These are phyloP conservation scores for Tuber brumale DNA, from an alignment of 495 filamentous ascomycete species.

Conservation along the genomic window DNA sequence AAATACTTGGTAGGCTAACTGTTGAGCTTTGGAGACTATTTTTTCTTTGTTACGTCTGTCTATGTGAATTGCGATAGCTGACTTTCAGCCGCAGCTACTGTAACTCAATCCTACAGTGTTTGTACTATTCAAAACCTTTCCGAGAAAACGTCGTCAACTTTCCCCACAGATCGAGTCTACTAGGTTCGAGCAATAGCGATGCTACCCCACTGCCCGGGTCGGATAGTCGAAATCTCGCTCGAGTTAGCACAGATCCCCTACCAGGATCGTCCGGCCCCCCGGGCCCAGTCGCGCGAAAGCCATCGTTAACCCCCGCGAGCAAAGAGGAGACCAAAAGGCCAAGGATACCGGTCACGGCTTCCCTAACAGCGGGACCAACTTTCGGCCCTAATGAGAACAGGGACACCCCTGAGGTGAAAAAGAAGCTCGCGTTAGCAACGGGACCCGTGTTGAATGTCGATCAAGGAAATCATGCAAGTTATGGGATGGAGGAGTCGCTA, in stretches of 20 bases:
- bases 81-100: constrained; percentile 61
- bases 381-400: constrained; percentile 40
- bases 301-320: constrained; percentile 32
- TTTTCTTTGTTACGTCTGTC: constrained; percentile 21
- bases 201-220: constrained; percentile 47
- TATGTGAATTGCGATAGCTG: constrained; percentile 13
- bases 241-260: constrained; percentile 50
- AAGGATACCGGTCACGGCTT: constrained; percentile 28
- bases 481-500: constrained; percentile 89
- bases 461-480: constrained; percentile 67
- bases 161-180: constrained; percentile 57
- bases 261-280: constrained; percentile 43
- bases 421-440: constrained; percentile 82
- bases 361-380: constrained; percentile 21
- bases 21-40: constrained; percentile 5
- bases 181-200: constrained; percentile 43
- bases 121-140: constrained; percentile 92
- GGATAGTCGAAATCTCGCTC: constrained; percentile 39
- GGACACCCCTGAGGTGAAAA: constrained; percentile 91
- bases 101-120: constrained; percentile 94
- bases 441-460: constrained; percentile 78
- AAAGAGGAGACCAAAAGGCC: constrained; percentile 38
- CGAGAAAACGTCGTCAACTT: constrained; percentile 93
- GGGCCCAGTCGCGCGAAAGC: constrained; percentile 46
- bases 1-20: constrained; percentile 75